Evolutionary conservation across 371 early-diverging fungal species (phyloP), one percentile per base, ranked within the genome.

Genomic region (Mucor lusitanicus): DNA sequence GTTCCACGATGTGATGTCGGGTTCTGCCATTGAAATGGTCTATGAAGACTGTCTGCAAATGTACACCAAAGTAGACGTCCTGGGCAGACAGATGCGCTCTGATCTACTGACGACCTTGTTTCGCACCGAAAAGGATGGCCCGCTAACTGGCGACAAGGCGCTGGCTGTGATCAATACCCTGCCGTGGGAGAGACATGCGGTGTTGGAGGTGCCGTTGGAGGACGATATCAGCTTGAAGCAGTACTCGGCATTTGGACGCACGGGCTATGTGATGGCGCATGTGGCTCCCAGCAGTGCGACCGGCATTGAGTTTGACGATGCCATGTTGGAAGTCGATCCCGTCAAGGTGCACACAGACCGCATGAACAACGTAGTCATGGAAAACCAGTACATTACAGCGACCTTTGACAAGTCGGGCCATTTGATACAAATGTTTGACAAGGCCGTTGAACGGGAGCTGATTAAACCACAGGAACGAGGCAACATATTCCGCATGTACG

Each of bases 1-100:
- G 78, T 97, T 97, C 73, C 99, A 97, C 68, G 96, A 97, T 78
- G 94, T 97, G 6, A 79, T 80, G 64, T 97, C 98, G 1, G 99
- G 98, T 0, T 90, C 94, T 4, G 82, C 92, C 1, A 97, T 98
- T 67, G 94, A 89, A 62, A 70, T 92, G 72, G 97, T 94, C 23
- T 95, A 95, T 72, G 79, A 86, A 12, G 97, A 97, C 71, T 91
- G 91, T 17, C 44, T 70, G 42, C 65, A 83, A 71, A 79, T 84
- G 80, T 81, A 73, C 42, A 72, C 75, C 35, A 76, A 80, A 66
- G 69, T 84, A 0, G 80, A 81, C 48, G 63, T 70, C 27, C 40
- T 73, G 13, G 81, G 76, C 21, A 79, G 73, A 30, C 71, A 73
- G 25, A 76, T 76, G 66, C 73, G 84, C n/a, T 69, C 69, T 2